These are phyloP conservation scores for Dendrocalamus sinicus DNA, from an alignment of 176 grass and related monocot genomes.

Conservation along the genomic window DNA sequence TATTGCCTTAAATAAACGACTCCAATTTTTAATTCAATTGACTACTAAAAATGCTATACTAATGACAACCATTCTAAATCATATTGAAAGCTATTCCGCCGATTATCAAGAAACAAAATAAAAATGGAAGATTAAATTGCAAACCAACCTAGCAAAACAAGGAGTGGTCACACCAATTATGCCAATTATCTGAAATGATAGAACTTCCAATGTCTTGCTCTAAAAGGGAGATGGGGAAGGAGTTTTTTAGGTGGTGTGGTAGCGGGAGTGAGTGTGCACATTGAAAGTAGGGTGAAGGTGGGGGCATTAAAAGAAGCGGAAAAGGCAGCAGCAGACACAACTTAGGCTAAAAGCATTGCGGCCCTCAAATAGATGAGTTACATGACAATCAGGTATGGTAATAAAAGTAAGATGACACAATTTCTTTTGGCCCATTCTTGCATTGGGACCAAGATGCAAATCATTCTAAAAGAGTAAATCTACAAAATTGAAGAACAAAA, in stretches of 20 bases:
- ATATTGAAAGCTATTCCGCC: not conserved
- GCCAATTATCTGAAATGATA: not conserved
- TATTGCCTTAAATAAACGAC: not conserved
- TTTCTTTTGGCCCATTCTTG: not conserved
- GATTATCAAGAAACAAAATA: not conserved
- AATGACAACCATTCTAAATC: not conserved
- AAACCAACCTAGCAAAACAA: not conserved
- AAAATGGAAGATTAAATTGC: not conserved
- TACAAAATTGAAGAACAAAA: not conserved
- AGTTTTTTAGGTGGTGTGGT: not conserved
- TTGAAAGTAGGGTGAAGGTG: not conserved
- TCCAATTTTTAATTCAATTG: not conserved
- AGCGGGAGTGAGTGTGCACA: not conserved
- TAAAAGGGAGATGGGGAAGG: not conserved
- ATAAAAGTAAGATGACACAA: not conserved
- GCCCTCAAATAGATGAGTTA: not conserved
- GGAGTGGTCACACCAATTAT: not conserved
- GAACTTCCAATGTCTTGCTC: not conserved
- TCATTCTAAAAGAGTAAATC: not conserved
- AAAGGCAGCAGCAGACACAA: not conserved
- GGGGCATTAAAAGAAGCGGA: not conserved
- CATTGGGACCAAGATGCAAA: not conserved
- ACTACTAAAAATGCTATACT: not conserved
- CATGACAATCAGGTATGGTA: not conserved
- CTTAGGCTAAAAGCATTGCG: not conserved